Percentiles rank a stretch among this genome's conserved stretches.
Evolutionary conservation across 1,284 basidiomycete species (phyloP).

Genomic region (Cryptococcus sp.): DNA sequence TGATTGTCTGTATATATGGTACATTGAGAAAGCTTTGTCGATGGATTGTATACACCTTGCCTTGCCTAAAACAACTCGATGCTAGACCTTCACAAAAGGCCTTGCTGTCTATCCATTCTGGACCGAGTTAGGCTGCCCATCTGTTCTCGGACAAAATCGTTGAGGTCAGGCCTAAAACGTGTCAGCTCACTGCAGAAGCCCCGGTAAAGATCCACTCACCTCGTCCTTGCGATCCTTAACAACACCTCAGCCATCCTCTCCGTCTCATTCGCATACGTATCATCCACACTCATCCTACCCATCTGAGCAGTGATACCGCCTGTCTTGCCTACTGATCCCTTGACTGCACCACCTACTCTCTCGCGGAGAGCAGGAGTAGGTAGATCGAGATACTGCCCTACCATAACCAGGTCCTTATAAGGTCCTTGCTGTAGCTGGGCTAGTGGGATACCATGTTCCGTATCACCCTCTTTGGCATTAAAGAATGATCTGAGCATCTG

Average conservation of each 20-base stretch:
- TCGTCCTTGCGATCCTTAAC: constrained; percentile 41
- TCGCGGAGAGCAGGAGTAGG: constrained; percentile 39
- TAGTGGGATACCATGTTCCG: constrained; percentile 44
- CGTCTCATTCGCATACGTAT: constrained; percentile 21
- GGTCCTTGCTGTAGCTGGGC: constrained; percentile 28
- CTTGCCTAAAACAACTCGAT: too few species aligned
- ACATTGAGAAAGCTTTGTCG: too few species aligned
- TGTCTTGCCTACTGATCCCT: constrained; percentile 19
- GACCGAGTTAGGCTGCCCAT: background rate
- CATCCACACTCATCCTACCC: constrained; percentile 12
- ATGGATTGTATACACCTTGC: too few species aligned
- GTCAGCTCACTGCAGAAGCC: background rate
- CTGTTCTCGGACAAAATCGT: background rate
- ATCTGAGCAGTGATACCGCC: constrained; percentile 8
- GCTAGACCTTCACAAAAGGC: background rate
- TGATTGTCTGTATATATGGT: too few species aligned
- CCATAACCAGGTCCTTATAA: constrained; percentile 44
- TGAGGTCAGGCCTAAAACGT: background rate
- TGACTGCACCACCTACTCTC: constrained; percentile 37
- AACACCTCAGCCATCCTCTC: constrained; percentile 44
- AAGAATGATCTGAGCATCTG: constrained; percentile 44
- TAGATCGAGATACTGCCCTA: constrained; percentile 46
- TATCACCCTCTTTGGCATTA: constrained; percentile 41
- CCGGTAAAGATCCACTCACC: constrained; percentile 19
- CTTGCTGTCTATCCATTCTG: background rate